Base-by-base conservation (phyloP, 768 basidiomycete genomes). In the Amylocystis lapponica region DNA sequence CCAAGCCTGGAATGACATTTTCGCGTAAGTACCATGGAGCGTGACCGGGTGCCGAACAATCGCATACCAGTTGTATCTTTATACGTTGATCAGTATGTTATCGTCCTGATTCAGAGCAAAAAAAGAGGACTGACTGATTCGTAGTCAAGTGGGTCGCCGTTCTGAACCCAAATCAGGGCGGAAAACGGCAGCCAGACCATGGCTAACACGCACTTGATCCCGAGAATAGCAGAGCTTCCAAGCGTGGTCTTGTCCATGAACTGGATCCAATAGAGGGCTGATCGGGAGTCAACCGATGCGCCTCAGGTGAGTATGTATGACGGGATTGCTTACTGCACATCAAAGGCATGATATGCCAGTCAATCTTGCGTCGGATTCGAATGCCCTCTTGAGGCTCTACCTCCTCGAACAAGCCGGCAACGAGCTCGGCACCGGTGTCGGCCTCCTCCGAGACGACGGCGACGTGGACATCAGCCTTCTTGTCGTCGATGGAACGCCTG, bases 231-330 rank as follows among this genome's bases (percentile, higher is more conserved):
- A 1, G 81, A 54, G 46, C 70, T 76, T 2, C 81, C 83, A 3
- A 86, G 65, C 0, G 83, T 86, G 0, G 76, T 79, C 63, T 85
- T 85, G 50, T 86, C 84, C 79, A 85, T 85, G 46, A 79, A 85
- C 55, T 86, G 83, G n/a, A 86, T 71, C 74, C 83, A 79, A 45
- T 50, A 43, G 2, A 46, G 51, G 9, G 46, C 58, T 52, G 10
- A 7, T 7, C 4, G 6, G 17, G 5, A 23, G 10, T 38, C 16
- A 21, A 25, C 14, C 20, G 9, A 42, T 27, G 20, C 17, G 5
- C 45, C 43, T 16, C 14, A 51, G 49, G 42, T 39, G 34, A 46
- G 42, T 36, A 49, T 27, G 38, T 54, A 41, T 17, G 27, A 22
- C 36, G n/a, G 27, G 12, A n/a, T n/a, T n/a, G n/a, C n/a, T n/a